Base-by-base conservation (phyloP, 495 filamentous ascomycete species). In the Glutinoglossum americanum region DNA sequence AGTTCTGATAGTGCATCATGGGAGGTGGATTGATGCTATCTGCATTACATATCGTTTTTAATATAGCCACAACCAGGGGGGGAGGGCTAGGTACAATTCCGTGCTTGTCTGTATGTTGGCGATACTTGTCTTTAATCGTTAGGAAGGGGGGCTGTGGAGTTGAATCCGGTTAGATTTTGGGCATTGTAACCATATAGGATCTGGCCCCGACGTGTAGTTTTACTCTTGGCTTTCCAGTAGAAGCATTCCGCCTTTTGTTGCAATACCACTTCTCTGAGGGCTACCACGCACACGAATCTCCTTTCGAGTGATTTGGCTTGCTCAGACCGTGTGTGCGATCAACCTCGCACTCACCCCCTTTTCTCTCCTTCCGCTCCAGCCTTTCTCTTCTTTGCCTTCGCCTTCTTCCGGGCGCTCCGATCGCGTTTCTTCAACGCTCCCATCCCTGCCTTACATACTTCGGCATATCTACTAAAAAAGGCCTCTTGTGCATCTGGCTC, bases 371-470 rank as follows among this genome's bases (percentile, higher is more conserved):
- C 57, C 7, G 10, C 19, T n/a, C 8, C 72, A 72, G 79, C 85
- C 68, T 79, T 84, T 77, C 84, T 87, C 57, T 79, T 80, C 73
- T 80, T 80, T 54, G 74, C 74, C 71, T 85, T 85, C 17, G 67
- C 65, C 59, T 80, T 80, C 74, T 89, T 95, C 65, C 76, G 74
- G 72, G 81, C 87, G 60, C 78, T 87, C 62, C 87, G 75, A 74
- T 96, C 89, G 57, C 90, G 72, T 72, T 93, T 95, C 84, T 95
- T 97, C 73, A 98, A 63, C 21, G 75, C 79, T 28, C 77, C 73
- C 89, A 96, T 97, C 19, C 89, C 87, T 0, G 74, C 69, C 72
- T 92, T 96, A 68, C 88, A 94, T 7, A 87, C 75, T 62, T 97
- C 93, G n/a, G 88, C 89, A 69, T 97, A 98, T 44, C 78, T 76